These are phyloP conservation scores for Talaromyces sp. DNA, from an alignment of 2,329 filamentous ascomycete species.

Conservation along the genomic window DNA sequence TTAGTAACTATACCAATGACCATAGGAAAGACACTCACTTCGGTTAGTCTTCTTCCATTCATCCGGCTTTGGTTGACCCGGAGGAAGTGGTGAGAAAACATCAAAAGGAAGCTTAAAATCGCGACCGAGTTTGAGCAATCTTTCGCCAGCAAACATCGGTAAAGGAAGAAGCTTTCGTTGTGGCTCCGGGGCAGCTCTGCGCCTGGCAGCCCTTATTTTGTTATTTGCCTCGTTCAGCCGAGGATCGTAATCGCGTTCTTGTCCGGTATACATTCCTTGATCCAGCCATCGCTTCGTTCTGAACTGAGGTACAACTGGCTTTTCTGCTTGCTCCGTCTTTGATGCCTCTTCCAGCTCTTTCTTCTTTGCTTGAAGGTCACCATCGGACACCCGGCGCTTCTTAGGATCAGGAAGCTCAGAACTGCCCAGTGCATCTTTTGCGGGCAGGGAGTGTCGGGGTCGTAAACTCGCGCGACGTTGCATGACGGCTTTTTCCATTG, in stretches of 20 bases:
- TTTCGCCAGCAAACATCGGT: conserved; percentile 75
- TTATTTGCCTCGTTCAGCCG: conserved; percentile 52
- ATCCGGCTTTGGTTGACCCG: conserved; percentile 84
- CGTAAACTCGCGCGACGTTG: conserved; percentile 56
- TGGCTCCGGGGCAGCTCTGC: conserved; percentile 27
- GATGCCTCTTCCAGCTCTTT: conserved; percentile 24
- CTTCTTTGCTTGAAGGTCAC: conserved; percentile 30
- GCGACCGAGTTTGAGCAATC: conserved; percentile 67
- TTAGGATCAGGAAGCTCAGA: conserved; percentile 34
- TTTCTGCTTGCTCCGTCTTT: conserved; percentile 20
- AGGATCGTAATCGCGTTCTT: conserved; percentile 53
- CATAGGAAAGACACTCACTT: conserved; percentile 58
- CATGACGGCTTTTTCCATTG: conserved; percentile 60
- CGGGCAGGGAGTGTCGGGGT: conserved; percentile 42
- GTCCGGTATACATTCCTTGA: conserved; percentile 85
- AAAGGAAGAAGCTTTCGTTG: conserved; percentile 60
- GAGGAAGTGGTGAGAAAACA: conserved; percentile 81
- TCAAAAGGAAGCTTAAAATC: conserved; percentile 90
- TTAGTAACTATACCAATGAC: neutral
- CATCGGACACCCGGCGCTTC: conserved; percentile 45
- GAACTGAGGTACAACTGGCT: conserved; percentile 27
- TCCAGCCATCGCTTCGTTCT: conserved; percentile 72
- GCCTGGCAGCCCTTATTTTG: conserved; percentile 32
- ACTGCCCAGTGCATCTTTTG: conserved; percentile 27
- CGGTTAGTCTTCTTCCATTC: conserved; percentile 91